Percentiles rank a stretch among this genome's conserved stretches.
phyloP scores from a whole-genome alignment of 805 yeast genomes.

The Candida michaelii region DNA sequence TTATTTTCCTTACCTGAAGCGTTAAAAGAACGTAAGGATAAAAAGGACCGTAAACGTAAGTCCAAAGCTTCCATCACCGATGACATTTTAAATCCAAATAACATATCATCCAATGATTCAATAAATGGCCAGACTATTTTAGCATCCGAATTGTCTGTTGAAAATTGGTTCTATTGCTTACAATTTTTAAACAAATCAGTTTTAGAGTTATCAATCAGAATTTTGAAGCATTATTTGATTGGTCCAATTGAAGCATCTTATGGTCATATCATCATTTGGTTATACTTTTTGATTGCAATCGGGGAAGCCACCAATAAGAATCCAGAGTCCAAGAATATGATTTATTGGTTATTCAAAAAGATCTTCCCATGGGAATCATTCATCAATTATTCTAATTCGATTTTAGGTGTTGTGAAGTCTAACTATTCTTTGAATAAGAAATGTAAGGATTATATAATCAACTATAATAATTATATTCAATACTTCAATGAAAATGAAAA shows the following conservation, averaged over 20 bases:
- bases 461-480: conserved; percentile 42
- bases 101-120: conserved; percentile 18
- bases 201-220: conserved; percentile 65
- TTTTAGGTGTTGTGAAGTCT: conserved; percentile 38
- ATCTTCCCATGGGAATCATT: conserved; percentile 70
- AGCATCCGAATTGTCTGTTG: conserved; percentile 34
- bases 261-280: conserved; percentile 76
- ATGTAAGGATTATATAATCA: conserved; percentile 20
- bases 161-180: conserved; percentile 59
- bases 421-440: conserved; percentile 24
- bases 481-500: conserved; percentile 59
- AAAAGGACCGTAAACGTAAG: conserved; percentile 64
- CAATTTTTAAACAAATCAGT: conserved; percentile 61
- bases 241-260: conserved; percentile 73
- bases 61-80: conserved; percentile 23
- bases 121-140: conserved; percentile 31
- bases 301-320: conserved; percentile 52
- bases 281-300: conserved; percentile 66
- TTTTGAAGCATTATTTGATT: conserved; percentile 60
- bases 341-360: conserved; percentile 51
- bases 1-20: conserved; percentile 72
- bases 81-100: conserved; percentile 14
- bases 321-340: conserved; percentile 48
- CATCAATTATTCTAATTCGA: conserved; percentile 60
- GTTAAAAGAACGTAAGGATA: conserved; percentile 66